phyloP scores from a whole-genome alignment of 768 basidiomycete species.

The Trametopsis cervina region DNA sequence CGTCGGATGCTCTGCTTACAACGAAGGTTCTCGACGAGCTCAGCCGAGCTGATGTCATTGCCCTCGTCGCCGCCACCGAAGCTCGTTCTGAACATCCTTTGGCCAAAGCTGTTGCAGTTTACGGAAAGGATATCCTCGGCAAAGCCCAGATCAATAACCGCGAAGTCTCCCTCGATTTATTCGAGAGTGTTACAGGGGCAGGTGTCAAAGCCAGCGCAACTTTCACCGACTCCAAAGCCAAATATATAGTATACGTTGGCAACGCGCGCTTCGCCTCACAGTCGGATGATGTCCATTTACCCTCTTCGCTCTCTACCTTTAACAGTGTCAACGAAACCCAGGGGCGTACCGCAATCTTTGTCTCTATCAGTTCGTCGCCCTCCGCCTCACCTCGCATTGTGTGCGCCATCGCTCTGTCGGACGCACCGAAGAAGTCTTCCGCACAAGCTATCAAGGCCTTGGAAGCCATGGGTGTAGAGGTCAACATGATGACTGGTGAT shows the following conservation, averaged over 20 bases:
- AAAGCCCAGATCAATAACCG: slow-evolving; percentile 34
- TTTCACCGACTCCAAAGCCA: slow-evolving; percentile 38
- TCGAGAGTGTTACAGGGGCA: slow-evolving; percentile 85
- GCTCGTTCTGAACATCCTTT: slow-evolving; percentile 94
- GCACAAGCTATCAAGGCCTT: slow-evolving; percentile 75
- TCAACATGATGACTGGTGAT: slow-evolving; percentile 94
- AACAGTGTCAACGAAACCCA: slow-evolving; percentile 60
- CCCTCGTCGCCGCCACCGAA: slow-evolving; percentile 83
- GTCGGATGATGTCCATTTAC: slow-evolving; percentile 44
- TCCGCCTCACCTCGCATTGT: slow-evolving; percentile 46
- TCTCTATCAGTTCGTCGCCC: slow-evolving; percentile 49
- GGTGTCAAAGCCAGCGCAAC: slow-evolving; percentile 72
- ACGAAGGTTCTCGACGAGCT: slow-evolving; percentile 51
- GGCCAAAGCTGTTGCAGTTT: slow-evolving; percentile 84
- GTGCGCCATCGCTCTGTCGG: slow-evolving; percentile 79
- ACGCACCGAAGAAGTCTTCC: slow-evolving; percentile 82
- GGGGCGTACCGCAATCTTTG: slow-evolving; percentile 85
- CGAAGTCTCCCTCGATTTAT: slow-evolving; percentile 54
- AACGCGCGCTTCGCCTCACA: slow-evolving; percentile 65
- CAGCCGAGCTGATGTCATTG: slow-evolving; percentile 58
- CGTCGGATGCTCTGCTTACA: slow-evolving; percentile 15
- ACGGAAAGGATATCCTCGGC: slow-evolving; percentile 62
- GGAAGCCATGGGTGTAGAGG: slow-evolving; percentile 84
- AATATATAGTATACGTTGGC: slow-evolving; percentile 63
- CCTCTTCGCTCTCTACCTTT: slow-evolving; percentile 54